Conservation (phyloP, 2,329 filamentous ascomycete genomes). For the Hypoxylon sp. region DNA sequence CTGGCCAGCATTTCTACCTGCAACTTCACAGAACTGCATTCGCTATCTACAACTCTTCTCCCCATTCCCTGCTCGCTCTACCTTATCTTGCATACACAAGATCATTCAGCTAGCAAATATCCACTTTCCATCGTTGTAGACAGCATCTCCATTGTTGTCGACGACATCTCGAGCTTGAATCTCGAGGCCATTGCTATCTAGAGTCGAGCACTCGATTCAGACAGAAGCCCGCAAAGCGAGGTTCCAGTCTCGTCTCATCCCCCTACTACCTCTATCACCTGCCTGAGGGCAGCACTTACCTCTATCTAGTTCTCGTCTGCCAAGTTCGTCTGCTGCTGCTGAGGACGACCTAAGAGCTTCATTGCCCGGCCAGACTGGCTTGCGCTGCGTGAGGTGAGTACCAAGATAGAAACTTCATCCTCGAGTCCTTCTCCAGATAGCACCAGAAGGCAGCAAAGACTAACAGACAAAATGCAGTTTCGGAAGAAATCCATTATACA, state of each 20-base stretch:
- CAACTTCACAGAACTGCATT: conserved; percentile 22
- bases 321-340: conserved; percentile 47
- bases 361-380: conserved; percentile 49
- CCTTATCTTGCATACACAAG: conserved; percentile 36
- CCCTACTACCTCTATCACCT: conserved; percentile 9
- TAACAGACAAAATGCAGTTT: conserved; percentile 50
- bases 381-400: conserved; percentile 50
- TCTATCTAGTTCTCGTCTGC: conserved; percentile 44
- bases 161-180: too few relatives aligned
- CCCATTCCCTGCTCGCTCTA: conserved; percentile 29
- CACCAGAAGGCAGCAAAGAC: conserved; percentile 9
- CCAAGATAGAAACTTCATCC: conserved; percentile 42
- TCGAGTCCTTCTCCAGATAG: conserved; percentile 5
- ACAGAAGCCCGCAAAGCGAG: conserved; percentile 14
- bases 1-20: conserved; percentile 25
- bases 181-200: too few relatives aligned
- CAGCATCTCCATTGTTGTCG: conserved; percentile 21
- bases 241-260: conserved; percentile 12
- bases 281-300: conserved; percentile 40
- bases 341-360: conserved; percentile 41
- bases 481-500: conserved; percentile 54
- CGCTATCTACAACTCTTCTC: conserved; percentile 30
- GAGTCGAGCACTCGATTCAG: not conserved
- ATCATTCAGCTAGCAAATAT: conserved; percentile 29
- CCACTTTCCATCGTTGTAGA: conserved; percentile 25